Conservation (phyloP, 2,329 filamentous ascomycete genomes). For the Hysterium pulicare region DNA sequence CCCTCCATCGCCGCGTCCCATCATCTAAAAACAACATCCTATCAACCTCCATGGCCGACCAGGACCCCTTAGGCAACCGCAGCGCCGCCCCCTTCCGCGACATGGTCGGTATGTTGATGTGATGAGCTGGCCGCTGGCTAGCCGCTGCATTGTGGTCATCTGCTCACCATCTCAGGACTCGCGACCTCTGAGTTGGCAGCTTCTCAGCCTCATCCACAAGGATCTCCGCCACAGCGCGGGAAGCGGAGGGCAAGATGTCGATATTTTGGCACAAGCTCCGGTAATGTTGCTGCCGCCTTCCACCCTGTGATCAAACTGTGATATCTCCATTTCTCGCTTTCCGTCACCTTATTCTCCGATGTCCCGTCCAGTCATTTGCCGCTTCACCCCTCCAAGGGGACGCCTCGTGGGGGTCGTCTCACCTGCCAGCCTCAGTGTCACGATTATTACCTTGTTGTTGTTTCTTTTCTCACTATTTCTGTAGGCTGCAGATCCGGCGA, state of each 20-base stretch:
- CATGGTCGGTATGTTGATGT: constrained; percentile 30
- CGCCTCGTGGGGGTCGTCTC: constrained; percentile 13
- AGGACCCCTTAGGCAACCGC: constrained; percentile 33
- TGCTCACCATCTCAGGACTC: constrained; percentile 20
- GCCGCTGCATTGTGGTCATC: constrained; percentile 36
- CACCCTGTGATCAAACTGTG: constrained; percentile 28
- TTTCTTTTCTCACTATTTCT: constrained; percentile 14
- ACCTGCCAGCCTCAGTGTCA: constrained; percentile 15
- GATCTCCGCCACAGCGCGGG: constrained; percentile 28
- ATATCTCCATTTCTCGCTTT: constrained; percentile 15
- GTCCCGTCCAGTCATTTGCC: constrained; percentile 23
- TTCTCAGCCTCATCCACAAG: constrained; percentile 35
- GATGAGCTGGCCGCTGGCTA: constrained; percentile 37
- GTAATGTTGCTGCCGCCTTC: constrained; percentile 30
- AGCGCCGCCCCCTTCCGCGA: constrained; percentile 23
- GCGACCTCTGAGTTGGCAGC: constrained; percentile 24
- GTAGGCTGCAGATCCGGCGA: constrained; percentile 53
- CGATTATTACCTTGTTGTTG: constrained; percentile 9
- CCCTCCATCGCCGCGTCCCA: neutral
- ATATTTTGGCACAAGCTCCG: constrained; percentile 38
- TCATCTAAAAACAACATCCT: constrained; percentile 25
- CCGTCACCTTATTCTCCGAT: constrained; percentile 22
- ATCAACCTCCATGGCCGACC: constrained; percentile 12
- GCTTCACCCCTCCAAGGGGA: constrained; percentile 3
- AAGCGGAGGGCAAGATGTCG: constrained; percentile 31